These are phyloP conservation scores for Myxozyma melibiosi DNA, from an alignment of 805 yeast species.

Conservation along the genomic window DNA sequence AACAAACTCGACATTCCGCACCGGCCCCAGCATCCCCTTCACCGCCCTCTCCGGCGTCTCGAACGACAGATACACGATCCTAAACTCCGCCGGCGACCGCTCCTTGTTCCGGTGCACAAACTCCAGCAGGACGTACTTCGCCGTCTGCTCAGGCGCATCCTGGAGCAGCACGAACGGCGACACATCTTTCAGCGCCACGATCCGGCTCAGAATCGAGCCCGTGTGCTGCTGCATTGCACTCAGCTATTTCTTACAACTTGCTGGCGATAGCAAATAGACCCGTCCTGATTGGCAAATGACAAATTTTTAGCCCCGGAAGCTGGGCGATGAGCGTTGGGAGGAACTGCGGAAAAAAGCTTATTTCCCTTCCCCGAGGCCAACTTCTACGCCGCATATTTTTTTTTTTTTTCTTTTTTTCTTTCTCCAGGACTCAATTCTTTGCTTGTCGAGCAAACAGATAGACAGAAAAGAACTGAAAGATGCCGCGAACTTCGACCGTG, in stretches of 20 bases:
- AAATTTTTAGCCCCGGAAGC: no score
- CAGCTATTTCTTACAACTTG: background rate
- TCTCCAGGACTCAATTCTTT: background rate
- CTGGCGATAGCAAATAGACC: background rate
- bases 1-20: conserved; percentile 3
- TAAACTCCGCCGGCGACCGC: conserved; percentile 34
- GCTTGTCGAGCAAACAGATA: background rate
- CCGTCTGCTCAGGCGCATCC: conserved; percentile 74
- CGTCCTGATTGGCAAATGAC: conserved; percentile 1
- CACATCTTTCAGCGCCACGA: conserved; percentile 68
- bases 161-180: conserved; percentile 71
- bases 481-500: conserved; percentile 14
- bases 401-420: conserved; percentile 1
- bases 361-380: background rate
- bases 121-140: conserved; percentile 59
- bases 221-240: conserved; percentile 8
- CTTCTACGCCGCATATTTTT: conserved; percentile 7
- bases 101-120: conserved; percentile 49
- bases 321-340: conserved; percentile 1
- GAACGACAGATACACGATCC: conserved; percentile 62
- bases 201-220: conserved; percentile 57
- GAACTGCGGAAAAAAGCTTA: background rate
- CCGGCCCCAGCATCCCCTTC: conserved; percentile 29
- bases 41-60: conserved; percentile 54
- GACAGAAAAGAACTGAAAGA: background rate